Base-by-base conservation (phyloP, 2,329 filamentous ascomycete species). In the Myrmaecium sp. region DNA sequence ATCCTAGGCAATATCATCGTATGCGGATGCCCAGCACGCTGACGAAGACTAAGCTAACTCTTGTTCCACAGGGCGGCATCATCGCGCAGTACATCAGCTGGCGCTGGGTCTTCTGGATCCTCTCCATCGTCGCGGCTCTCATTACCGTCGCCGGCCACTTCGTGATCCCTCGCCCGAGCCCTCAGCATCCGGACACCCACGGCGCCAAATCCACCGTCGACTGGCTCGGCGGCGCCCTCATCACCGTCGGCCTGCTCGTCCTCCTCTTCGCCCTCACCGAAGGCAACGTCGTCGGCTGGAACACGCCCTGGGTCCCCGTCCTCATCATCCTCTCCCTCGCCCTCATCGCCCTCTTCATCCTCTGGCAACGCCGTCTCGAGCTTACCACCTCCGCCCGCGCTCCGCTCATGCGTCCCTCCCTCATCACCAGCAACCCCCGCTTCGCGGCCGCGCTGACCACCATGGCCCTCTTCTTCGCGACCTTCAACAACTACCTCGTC, bases 81-180 rank as follows among this genome's bases (percentile, higher is more conserved):
- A 64, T 77, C 21, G 62, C 64, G 2, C 48, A 71, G 28, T 75
- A 66, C 34, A 53, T 62, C 8, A 63, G 49, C 26, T 78, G 73
- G 73, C 67, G 64, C 46, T 75, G 71, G 61, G 66, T 76, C 1
- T 76, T 77, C 42, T 71, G 67, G 29, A 60, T 63, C 6, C 55
- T 68, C 9, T 67, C 67, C 18, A 64, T 70, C 20, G 53, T 74
- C 26, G 64, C 62, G 4, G 60, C 59, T 17, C 30, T 62, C 16
- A 60, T 74, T 21, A 62, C 68, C 1, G 45, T 60, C 1, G 61
- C 62, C 2, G 69, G 64, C 15, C 43, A 66, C 29, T 54, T 72
- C 30, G 51, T 71, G 30, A 68, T 77, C 27, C 71, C 72, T 1
- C 53, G 61, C 4, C 55, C 55, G 1, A 41, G 51, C 2, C 41